These are phyloP conservation scores for Fragaria ananassa DNA, from an alignment of 306 rosid species.

Conservation along the genomic window DNA sequence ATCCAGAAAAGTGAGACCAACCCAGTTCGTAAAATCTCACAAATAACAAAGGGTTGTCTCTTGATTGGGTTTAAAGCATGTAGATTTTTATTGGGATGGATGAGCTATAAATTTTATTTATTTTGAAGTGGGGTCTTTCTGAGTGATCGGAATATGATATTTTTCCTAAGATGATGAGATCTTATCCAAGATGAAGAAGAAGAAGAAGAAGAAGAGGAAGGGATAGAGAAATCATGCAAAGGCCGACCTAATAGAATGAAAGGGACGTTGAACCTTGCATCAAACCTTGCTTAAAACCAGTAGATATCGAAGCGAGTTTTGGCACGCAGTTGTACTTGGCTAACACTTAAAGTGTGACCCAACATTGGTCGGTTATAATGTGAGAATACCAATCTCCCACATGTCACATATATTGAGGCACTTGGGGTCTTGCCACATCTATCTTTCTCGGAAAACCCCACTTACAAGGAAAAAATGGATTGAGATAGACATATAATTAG, in stretches of 20 bases:
- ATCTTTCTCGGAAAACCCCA: background rate
- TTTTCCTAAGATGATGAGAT: conserved; percentile 27
- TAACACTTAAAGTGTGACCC: background rate
- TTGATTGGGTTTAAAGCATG: background rate
- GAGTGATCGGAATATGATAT: conserved; percentile 5
- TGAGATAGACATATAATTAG: background rate
- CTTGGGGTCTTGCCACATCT: background rate
- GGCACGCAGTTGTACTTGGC: background rate
- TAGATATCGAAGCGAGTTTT: background rate
- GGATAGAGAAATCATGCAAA: background rate
- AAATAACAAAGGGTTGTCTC: conserved; percentile 2
- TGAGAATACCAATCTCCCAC: background rate
- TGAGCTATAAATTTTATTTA: background rate
- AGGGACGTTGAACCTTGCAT: conserved; percentile 7
- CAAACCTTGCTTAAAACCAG: background rate
- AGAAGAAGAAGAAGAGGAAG: background rate
- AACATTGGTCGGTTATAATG: background rate
- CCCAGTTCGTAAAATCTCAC: conserved; percentile 7
- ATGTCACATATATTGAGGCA: background rate
- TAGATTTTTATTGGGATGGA: background rate
- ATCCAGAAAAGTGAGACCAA: conserved; percentile 3
- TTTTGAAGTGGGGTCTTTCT: conserved; percentile 34
- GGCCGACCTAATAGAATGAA: conserved; percentile 7
- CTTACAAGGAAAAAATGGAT: background rate
- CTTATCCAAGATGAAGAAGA: conserved; percentile 39